Conservation (phyloP, 306 rosid genomes). For the Pterocarpus santalinus region DNA sequence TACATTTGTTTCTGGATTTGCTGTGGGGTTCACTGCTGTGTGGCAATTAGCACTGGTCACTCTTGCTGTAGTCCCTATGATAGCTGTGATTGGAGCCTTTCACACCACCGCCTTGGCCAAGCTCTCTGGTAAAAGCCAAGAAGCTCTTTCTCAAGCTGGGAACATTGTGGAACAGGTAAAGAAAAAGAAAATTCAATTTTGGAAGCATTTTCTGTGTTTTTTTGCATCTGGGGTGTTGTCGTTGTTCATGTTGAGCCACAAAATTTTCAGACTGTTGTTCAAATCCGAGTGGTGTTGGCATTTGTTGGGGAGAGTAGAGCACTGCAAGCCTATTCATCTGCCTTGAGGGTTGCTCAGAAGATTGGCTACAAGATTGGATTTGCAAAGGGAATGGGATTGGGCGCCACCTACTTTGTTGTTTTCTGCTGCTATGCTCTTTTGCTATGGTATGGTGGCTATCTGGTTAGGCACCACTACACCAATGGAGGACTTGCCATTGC, state of each 20-base stretch:
- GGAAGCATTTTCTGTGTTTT: conserved; percentile 23
- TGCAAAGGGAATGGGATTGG: conserved; percentile 91
- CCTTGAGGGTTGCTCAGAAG: conserved; percentile 74
- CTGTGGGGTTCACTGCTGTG: conserved; percentile 90
- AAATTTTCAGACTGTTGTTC: conserved; percentile 74
- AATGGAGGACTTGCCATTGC: conserved; percentile 94
- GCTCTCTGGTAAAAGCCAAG: conserved; percentile 83
- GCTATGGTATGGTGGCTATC: conserved; percentile 92
- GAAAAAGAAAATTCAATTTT: background rate
- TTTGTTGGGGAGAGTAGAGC: conserved; percentile 82
- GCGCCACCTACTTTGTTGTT: conserved; percentile 93
- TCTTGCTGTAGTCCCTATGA: conserved; percentile 86
- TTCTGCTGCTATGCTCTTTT: conserved; percentile 93
- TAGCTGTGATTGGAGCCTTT: conserved; percentile 81
- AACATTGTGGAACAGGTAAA: conserved; percentile 84
- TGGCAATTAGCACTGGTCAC: conserved; percentile 94
- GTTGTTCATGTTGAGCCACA: conserved; percentile 36
- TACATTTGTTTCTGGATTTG: conserved; percentile 88
- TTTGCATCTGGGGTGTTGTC: conserved; percentile 39
- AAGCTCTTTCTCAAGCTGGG: conserved; percentile 86
- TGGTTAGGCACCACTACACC: conserved; percentile 81
- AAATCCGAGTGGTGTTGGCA: conserved; percentile 81
- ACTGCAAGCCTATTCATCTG: conserved; percentile 67
- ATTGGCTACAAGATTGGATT: conserved; percentile 81
- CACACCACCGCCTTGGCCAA: conserved; percentile 76